Evolutionary conservation across 495 filamentous ascomycete species (phyloP).

Genomic region (Hypoxylon lienhwacheense): DNA sequence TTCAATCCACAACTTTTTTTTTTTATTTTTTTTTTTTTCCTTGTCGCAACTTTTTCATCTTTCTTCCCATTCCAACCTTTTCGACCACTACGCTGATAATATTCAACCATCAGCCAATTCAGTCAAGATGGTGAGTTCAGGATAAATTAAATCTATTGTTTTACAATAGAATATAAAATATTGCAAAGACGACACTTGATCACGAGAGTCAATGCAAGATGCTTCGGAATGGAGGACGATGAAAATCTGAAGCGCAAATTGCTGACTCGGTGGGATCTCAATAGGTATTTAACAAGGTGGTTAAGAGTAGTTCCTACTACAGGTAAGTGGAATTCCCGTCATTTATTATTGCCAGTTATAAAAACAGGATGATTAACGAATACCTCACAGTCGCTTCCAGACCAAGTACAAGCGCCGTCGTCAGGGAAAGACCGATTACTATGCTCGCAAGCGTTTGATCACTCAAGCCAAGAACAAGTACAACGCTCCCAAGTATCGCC

Average conservation of each 20-base stretch:
- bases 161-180: slow-evolving; percentile 38
- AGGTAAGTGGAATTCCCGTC: slow-evolving; percentile 62
- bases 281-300: slow-evolving; percentile 90
- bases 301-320: slow-evolving; percentile 98
- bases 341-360: background rate
- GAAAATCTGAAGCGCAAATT: slow-evolving; percentile 93
- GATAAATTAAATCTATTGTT: slow-evolving; percentile 21
- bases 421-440: slow-evolving; percentile 99
- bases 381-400: slow-evolving; percentile 81
- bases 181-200: slow-evolving; percentile 33
- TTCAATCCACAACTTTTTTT: slow-evolving; percentile 34
- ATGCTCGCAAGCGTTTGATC: slow-evolving; percentile 98
- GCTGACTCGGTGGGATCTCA: slow-evolving; percentile 78
- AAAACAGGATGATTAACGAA: slow-evolving; percentile 10
- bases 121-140: slow-evolving; percentile 62
- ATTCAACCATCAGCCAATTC: slow-evolving; percentile 46
- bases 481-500: slow-evolving; percentile 98
- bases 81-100: slow-evolving; percentile 39
- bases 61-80: slow-evolving; percentile 34
- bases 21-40: too few relatives aligned
- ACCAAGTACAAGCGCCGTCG: slow-evolving; percentile 99
- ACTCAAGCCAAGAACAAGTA: slow-evolving; percentile 99
- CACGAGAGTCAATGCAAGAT: slow-evolving; percentile 86
- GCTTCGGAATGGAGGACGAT: slow-evolving; percentile 71
- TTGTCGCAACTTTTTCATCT: slow-evolving; percentile 36